Base-by-base conservation (phyloP, 202 grass and related monocot species). In the Schoenoplectus triqueter region DNA sequence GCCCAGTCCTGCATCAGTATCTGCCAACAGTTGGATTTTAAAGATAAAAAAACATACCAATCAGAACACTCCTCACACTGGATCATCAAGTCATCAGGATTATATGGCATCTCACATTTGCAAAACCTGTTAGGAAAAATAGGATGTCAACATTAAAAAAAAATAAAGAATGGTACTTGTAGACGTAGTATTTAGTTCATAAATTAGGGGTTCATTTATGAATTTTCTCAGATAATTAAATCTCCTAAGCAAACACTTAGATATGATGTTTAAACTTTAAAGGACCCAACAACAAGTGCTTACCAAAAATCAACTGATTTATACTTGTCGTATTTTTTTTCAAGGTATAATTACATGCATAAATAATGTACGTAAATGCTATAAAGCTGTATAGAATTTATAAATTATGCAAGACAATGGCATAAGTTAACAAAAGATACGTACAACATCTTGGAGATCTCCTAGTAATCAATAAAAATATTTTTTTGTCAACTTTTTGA, bases 101-200 rank as follows among this genome's bases (percentile, higher is more conserved):
- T 98, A 84, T 98, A 95, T 0, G 95, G 95, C 95, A 98, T 98
- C 84, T 98, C 95, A 85, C 95, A 98, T 85, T 98, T 98, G 89
- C 93, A 98, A 92, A 98, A 98, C 87, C 95, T 98, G 95, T 44
- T 21, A 87, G 1, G 10, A 79, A 79, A 61, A 14, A 44, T 60
- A 79, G n/a, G 13, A 61, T 13, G 5, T 79, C 39, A 61, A 61
- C 22, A 61, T 14, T 42, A 42, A 45, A 79, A 45, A 5, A 44
- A 17, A 18, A 61, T 60, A 79, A 79, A 6, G 5, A 44, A 45
- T 44, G 14, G 56, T 19, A 2, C 13, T 61, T 44, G 13, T 59
- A 42, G 1, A 22, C 10, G 8, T 73, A 19, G 4, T 44, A 13
- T 42, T 41, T 67, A 41, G 22, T 40, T 49, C n/a, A 18, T 73